phyloP scores from a whole-genome alignment of 441 rosid genomes.

The Adansonia grandidieri region DNA sequence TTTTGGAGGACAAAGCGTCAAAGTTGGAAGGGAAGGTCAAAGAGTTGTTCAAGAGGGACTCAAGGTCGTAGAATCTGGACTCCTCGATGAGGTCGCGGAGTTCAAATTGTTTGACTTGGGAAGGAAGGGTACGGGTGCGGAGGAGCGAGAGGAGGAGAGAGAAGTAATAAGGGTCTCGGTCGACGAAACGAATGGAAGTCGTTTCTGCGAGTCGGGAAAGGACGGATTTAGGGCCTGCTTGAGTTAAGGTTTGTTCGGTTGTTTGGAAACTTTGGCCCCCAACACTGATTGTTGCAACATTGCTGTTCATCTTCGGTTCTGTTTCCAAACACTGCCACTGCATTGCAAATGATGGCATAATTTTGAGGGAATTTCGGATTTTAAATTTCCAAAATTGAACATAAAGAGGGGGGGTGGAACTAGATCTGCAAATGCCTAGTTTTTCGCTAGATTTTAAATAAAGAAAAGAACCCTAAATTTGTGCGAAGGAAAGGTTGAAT shows the following conservation, averaged over 20 bases:
- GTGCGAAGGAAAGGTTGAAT: not conserved
- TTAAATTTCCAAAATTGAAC: not conserved
- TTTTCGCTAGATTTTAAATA: not conserved
- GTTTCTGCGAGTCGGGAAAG: slow-evolving; percentile 54
- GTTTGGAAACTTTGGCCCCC: slow-evolving; percentile 87
- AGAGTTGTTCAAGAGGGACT: slow-evolving; percentile 55
- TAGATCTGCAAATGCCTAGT: not conserved
- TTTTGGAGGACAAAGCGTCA: slow-evolving; percentile 71
- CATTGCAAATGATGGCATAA: slow-evolving; percentile 1
- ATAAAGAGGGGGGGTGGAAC: too few species aligned
- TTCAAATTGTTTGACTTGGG: slow-evolving; percentile 64
- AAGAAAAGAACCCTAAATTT: too few species aligned
- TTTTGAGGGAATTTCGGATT: not conserved
- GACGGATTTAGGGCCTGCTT: slow-evolving; percentile 65
- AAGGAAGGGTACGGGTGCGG: slow-evolving; percentile 74
- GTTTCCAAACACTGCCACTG: not conserved
- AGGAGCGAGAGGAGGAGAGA: slow-evolving; percentile 71
- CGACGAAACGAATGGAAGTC: slow-evolving; percentile 51
- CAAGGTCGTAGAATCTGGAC: slow-evolving; percentile 67
- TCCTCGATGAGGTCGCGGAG: slow-evolving; percentile 70
- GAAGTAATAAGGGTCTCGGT: slow-evolving; percentile 83
- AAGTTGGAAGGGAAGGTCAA: slow-evolving; percentile 66
- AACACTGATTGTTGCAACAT: slow-evolving; percentile 63
- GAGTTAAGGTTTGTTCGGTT: slow-evolving; percentile 66
- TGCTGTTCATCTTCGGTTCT: slow-evolving; percentile 22